These are phyloP conservation scores for Plantago coronopus DNA, from an alignment of 305 asterid genomes.

Conservation along the genomic window DNA sequence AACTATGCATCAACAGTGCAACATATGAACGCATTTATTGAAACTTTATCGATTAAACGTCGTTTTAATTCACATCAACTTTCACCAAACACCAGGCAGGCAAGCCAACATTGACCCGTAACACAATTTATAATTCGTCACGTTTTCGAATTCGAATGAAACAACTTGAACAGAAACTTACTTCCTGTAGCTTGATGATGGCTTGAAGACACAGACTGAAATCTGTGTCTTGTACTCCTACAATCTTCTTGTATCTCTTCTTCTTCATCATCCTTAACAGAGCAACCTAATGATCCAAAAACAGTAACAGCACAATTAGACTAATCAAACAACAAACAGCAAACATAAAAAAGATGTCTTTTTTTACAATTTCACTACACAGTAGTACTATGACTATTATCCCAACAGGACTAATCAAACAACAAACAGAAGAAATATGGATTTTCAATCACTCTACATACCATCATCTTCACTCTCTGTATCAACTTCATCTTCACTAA, in stretches of 20 bases:
- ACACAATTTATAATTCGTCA: too few relatives aligned
- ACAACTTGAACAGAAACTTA: conserved; percentile 5
- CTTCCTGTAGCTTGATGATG: conserved; percentile 37
- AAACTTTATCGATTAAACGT: too few relatives aligned
- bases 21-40: too few relatives aligned
- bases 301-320: neutral
- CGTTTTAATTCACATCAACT: neutral
- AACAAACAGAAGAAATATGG: neutral
- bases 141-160: too few relatives aligned
- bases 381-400: too few relatives aligned
- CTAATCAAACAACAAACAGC: neutral
- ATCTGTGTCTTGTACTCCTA: conserved; percentile 25
- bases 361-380: too few relatives aligned
- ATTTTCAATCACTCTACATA: too few relatives aligned
- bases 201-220: conserved; percentile 34
- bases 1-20: too few relatives aligned
- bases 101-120: neutral
- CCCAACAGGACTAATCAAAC: neutral
- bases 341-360: neutral
- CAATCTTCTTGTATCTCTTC: conserved; percentile 36
- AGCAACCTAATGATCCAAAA: conserved; percentile 35
- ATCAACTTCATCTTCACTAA: conserved; percentile 91
- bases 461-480: conserved; percentile 95
- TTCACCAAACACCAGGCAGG: neutral
- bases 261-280: conserved; percentile 42